These are phyloP conservation scores for Protoeuglena noctilucae DNA, from an alignment of 139 green algal species.

Conservation along the genomic window DNA sequence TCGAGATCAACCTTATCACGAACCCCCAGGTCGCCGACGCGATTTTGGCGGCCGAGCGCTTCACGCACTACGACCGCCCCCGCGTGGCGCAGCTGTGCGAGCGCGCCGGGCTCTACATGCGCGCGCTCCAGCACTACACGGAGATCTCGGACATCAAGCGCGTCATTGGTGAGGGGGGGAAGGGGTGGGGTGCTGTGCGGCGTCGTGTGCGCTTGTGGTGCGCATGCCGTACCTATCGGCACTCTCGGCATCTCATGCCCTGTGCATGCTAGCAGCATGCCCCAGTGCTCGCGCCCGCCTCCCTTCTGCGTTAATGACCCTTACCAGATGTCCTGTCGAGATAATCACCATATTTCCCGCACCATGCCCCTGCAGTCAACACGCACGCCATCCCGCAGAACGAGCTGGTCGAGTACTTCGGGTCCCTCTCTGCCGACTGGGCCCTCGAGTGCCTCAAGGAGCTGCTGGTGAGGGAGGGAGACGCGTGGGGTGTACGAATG, in stretches of 20 bases:
- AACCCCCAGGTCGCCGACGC: constrained; percentile 93
- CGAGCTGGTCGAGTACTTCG: constrained; percentile 88
- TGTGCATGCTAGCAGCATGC: too few relatives aligned
- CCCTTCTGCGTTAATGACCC: too few relatives aligned
- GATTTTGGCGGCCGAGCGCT: constrained; percentile 80
- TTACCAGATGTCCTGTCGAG: too few relatives aligned
- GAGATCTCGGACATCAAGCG: constrained; percentile 93
- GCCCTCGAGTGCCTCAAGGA: constrained; percentile 78
- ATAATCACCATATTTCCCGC: too few relatives aligned
- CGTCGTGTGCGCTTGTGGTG: too few relatives aligned
- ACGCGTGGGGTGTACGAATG: too few relatives aligned
- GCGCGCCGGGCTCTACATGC: constrained; percentile 97
- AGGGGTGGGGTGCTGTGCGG: too few relatives aligned
- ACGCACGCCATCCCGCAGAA: constrained; percentile 84
- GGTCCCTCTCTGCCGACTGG: constrained; percentile 87
- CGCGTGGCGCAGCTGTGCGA: constrained; percentile 94
- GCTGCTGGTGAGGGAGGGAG: constrained; percentile 45
- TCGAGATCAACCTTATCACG: constrained; percentile 99
- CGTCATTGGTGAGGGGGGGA: too few relatives aligned
- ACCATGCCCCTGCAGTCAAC: too few relatives aligned
- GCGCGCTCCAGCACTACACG: constrained; percentile 96
- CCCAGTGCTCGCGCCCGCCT: too few relatives aligned
- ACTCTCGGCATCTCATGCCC: too few relatives aligned
- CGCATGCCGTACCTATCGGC: too few relatives aligned
- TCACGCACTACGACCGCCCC: constrained; percentile 94